Conservation (phyloP, 805 yeast species). For the Monosporozyma yasuniensis region DNA sequence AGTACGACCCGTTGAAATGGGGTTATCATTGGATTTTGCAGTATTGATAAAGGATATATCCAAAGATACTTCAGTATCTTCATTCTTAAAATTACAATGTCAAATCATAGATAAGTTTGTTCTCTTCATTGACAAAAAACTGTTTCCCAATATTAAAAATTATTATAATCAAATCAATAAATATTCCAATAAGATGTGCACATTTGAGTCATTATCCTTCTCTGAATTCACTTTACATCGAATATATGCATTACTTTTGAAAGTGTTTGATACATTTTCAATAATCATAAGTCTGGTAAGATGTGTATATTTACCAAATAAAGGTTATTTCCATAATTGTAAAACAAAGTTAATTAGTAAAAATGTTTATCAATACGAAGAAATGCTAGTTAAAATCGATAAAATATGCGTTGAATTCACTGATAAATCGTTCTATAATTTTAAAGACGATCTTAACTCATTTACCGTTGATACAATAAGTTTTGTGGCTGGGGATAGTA, state of each 20-base stretch:
- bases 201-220: conserved; percentile 1
- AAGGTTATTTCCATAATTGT: conserved; percentile 10
- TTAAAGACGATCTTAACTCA: background rate
- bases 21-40: conserved; percentile 23
- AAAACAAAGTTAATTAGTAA: conserved; percentile 14
- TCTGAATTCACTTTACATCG: conserved; percentile 34
- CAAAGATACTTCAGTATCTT: conserved; percentile 17
- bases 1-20: conserved; percentile 26
- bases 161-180: conserved; percentile 22
- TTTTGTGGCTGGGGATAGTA: background rate
- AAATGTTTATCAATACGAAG: conserved; percentile 21
- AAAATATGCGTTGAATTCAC: conserved; percentile 7
- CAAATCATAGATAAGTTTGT: conserved; percentile 24
- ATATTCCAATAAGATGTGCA: conserved; percentile 7
- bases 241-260: conserved; percentile 31
- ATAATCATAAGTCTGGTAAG: conserved; percentile 17
- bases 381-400: conserved; percentile 13
- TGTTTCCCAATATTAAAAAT: conserved; percentile 16
- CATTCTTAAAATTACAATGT: conserved; percentile 23
- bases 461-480: background rate
- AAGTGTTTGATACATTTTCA: conserved; percentile 12
- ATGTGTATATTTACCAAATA: conserved; percentile 24
- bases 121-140: conserved; percentile 18
- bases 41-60: conserved; percentile 27
- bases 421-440: background rate